A percentile compares a stretch with the other conserved stretches of the same genome.
These are phyloP conservation scores for Geranium brycei DNA, from an alignment of 345 rosid genomes.

Conservation along the genomic window DNA sequence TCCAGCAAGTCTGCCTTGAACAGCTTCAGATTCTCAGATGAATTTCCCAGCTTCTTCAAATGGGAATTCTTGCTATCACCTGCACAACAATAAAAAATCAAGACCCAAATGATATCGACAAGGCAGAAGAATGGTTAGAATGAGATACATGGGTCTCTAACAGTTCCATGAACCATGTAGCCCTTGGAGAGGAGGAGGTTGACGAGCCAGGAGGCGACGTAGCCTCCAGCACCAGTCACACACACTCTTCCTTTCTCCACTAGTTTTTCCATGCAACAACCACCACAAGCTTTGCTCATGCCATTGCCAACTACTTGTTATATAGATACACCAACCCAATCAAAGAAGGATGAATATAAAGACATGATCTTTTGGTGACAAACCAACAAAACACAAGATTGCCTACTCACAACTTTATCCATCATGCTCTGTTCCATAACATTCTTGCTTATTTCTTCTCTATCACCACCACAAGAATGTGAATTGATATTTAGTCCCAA, in stretches of 20 bases:
- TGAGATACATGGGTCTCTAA: conserved; percentile 33
- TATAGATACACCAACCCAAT: too few relatives aligned
- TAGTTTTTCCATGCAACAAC: not conserved
- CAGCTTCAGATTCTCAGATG: conserved; percentile 26
- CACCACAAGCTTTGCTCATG: not conserved
- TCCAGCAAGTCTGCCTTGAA: conserved; percentile 33
- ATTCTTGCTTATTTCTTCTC: not conserved
- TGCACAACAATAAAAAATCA: conserved; percentile 7
- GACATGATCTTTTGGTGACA: not conserved
- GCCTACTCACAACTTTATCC: not conserved
- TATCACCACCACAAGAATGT: not conserved
- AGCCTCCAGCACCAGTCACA: conserved; percentile 60
- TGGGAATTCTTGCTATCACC: conserved; percentile 34
- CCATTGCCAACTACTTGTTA: not conserved
- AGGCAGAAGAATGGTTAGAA: not conserved
- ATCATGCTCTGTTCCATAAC: not conserved
- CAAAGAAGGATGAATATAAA: too few relatives aligned
- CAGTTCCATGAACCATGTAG: conserved; percentile 43
- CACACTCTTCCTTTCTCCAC: conserved; percentile 23
- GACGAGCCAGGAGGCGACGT: conserved; percentile 33
- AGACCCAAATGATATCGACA: too few relatives aligned
- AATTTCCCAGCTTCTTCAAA: conserved; percentile 27
- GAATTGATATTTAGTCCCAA: not conserved
- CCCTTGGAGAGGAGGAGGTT: conserved; percentile 44
- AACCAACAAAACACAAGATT: not conserved